Evolutionary conservation across 257 asterid species (phyloP), one percentile per base, ranked within the genome.

Genomic region (Gardenia jasminoides): DNA sequence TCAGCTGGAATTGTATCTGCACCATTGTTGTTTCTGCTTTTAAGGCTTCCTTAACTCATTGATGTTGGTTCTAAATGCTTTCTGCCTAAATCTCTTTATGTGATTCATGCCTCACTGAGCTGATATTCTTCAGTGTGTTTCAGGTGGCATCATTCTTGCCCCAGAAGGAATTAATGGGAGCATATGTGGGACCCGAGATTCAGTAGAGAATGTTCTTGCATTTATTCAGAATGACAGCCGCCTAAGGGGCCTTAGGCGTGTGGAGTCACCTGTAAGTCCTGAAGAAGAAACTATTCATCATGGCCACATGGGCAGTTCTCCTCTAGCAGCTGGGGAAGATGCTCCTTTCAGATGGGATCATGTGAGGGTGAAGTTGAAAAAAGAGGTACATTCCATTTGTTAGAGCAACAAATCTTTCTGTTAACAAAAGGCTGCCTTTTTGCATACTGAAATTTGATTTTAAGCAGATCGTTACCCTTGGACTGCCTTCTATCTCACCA

Each of bases 201-300:
- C 91, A 3, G 95, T 96, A 50, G 97, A 92, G 80, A 84, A 85
- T 80, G 93, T 96, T 68, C 91, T 96, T 20, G 69, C 87, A 69
- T 92, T 90, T 85, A 92, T 96, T 84, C 94, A 93, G 84, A 70
- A 79, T 24, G 97, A 93, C 79, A 88, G 90, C 2, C 91, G 97
- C 72, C 83, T 93, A 67, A 89, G 83, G 78, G 98, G 96, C 62
- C 92, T 96, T 61, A 87, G 90, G 79, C 86, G 85, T n/a, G 77
- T 93, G 59, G 99, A 96, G 86, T 90, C 98, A 22, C 99, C 99
- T 39, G 99, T 93, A 33, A 89, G 97, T 86, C 95, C 97, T 0
- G 99, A 93, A 87, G 99, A 96, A 79, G 99, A 96, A 90, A 97
- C 97, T 79, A 89, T 96, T 84, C 99, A 96, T 87, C 97, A 92